Evolutionary conservation across 2,329 filamentous ascomycete species (phyloP).

Genomic region (Microdochium bolleyi): DNA sequence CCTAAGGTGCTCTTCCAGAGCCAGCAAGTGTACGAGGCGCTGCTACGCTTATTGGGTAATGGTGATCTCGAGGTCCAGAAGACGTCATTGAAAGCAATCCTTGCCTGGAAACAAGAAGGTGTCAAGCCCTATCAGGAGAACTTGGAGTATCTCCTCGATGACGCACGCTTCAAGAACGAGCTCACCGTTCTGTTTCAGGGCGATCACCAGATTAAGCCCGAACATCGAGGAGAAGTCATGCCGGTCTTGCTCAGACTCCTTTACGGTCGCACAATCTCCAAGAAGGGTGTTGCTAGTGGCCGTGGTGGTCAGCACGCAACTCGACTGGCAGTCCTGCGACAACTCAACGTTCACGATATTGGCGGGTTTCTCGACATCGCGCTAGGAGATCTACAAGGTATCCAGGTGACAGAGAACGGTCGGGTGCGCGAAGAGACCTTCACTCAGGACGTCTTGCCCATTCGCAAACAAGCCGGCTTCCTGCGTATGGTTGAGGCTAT

Average conservation of each 20-base stretch:
- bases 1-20: slow-evolving; percentile 75
- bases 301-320: slow-evolving; percentile 76
- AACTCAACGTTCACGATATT: slow-evolving; percentile 66
- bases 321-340: slow-evolving; percentile 72
- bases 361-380: slow-evolving; percentile 78
- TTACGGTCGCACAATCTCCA: slow-evolving; percentile 82
- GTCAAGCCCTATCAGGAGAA: slow-evolving; percentile 78
- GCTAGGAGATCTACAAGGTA: slow-evolving; percentile 58
- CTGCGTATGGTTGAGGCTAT: slow-evolving; percentile 86
- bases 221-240: slow-evolving; percentile 68
- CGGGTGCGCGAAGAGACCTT: slow-evolving; percentile 45
- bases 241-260: slow-evolving; percentile 80
- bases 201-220: slow-evolving; percentile 62
- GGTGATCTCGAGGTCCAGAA: slow-evolving; percentile 89
- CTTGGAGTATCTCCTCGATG: slow-evolving; percentile 79
- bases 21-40: slow-evolving; percentile 64
- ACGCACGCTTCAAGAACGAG: slow-evolving; percentile 87
- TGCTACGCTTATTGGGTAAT: slow-evolving; percentile 72
- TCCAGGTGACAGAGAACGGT: slow-evolving; percentile 48
- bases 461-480: slow-evolving; percentile 81
- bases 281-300: slow-evolving; percentile 68
- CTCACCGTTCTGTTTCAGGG: slow-evolving; percentile 81
- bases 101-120: slow-evolving; percentile 79
- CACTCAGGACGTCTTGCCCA: slow-evolving; percentile 49
- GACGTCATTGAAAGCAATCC: slow-evolving; percentile 71